These are phyloP conservation scores for Xylaria sp. DNA, from an alignment of 2,329 filamentous ascomycete species.

Conservation along the genomic window DNA sequence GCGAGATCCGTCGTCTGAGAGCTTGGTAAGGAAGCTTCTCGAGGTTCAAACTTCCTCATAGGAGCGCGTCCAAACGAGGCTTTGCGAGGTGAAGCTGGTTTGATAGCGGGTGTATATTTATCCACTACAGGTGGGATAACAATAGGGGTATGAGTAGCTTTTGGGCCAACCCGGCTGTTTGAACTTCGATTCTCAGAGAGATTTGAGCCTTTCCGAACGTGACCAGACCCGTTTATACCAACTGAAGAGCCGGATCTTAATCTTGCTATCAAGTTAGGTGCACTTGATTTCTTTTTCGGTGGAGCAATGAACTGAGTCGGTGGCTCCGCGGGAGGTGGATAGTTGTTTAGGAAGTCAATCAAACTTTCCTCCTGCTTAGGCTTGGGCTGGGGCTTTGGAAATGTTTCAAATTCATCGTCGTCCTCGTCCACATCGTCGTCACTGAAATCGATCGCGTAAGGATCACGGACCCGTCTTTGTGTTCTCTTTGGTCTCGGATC, in stretches of 20 bases:
- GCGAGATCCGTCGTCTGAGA: constrained; percentile 75
- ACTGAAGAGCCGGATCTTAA: constrained; percentile 56
- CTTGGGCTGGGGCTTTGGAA: constrained; percentile 56
- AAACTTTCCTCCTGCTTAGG: constrained; percentile 72
- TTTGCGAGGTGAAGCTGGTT: constrained; percentile 35
- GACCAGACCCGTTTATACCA: constrained; percentile 40
- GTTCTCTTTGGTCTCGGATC: constrained; percentile 76
- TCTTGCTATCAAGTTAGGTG: constrained; percentile 70
- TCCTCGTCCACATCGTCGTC: constrained; percentile 74
- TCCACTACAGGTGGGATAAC: constrained; percentile 61
- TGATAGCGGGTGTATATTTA: constrained; percentile 52
- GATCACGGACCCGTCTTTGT: constrained; percentile 82
- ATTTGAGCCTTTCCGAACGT: constrained; percentile 44
- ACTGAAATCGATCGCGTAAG: constrained; percentile 89
- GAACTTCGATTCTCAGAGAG: constrained; percentile 52
- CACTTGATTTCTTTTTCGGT: constrained; percentile 73
- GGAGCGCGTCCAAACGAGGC: constrained; percentile 56
- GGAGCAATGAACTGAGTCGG: constrained; percentile 51
- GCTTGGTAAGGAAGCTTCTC: constrained; percentile 59
- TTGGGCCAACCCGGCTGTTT: constrained; percentile 54
- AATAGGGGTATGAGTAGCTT: constrained; percentile 63
- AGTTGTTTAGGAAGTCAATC: constrained; percentile 78
- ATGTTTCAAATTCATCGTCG: constrained; percentile 61
- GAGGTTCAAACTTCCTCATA: constrained; percentile 69
- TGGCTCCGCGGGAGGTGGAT: constrained; percentile 70